Base-by-base conservation (phyloP, 139 green algal genomes). In the Picochlorum sp. region DNA sequence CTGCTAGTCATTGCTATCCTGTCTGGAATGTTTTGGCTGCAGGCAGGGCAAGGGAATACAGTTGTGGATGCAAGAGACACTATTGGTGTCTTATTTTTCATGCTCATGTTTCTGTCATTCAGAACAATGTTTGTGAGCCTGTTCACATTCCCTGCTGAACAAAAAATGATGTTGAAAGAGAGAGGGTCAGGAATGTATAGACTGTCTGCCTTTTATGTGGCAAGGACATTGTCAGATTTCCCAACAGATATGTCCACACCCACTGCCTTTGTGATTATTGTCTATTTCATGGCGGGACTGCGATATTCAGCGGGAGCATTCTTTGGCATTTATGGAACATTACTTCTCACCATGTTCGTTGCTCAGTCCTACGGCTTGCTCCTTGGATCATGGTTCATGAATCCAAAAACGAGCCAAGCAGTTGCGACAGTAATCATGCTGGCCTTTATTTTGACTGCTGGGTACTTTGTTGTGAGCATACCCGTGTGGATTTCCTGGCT, bases 181-280 rank as follows among this genome's bases (percentile, higher is more conserved):
- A 64, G 80, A 4, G 76, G 70, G 3, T 73, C 55, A 49, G 80
- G 80, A 57, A 95, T 95, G 90, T 95, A 95, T 80, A 68, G 81
- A 7, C 67, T 95, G 31, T 86, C 75, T 10, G 83, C 87, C 9
- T 95, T 89, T 79, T 96, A 91, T 81, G 30, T 85, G 30, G 80
- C 89, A 2, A 75, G 81, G n/a, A 81, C 72, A 3, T 28, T 59
- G 4, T 77, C 72, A 4, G 83, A 94, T 54, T 57, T 94, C 37
- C 88, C 88, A 18, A 82, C 92, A 68, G 86, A 93, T 70, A 81
- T 75, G 49, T 37, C 85, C 21, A 57, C 86, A 15, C 63, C 86
- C 15, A 85, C 87, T 62, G 47, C 74, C 20, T 68, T 82, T 50
- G 80, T 90, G 60, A 70, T 85, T 26, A 73, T 88, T 38, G 54